A percentile compares a stretch with the other conserved stretches of the same genome.
Conservation (phyloP, 2,329 filamentous ascomycete genomes). For the Colletotrichum horii region DNA sequence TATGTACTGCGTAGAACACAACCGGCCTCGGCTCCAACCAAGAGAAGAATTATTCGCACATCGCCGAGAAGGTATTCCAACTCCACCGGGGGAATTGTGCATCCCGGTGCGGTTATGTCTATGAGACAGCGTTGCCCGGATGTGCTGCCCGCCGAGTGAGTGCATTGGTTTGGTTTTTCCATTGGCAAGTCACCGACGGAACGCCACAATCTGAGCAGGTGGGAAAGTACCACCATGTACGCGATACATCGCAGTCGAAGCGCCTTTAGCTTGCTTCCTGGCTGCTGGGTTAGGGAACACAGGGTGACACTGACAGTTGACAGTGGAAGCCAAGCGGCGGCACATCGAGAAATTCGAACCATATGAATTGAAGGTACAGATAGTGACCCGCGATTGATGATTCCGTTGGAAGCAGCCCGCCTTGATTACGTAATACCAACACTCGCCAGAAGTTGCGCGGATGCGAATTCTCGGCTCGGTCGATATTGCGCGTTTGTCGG, state of each 20-base stretch:
- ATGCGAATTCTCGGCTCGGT: not conserved
- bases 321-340: not conserved
- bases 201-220: not conserved
- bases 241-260: not conserved
- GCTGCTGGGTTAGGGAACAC: conserved; percentile 4
- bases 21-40: not conserved
- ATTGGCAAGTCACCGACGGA: not conserved
- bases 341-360: not conserved
- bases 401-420: not conserved
- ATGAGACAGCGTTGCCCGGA: not conserved
- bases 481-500: not conserved
- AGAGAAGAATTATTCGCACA: not conserved
- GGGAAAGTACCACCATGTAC: not conserved
- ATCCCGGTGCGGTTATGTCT: not conserved
- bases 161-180: not conserved
- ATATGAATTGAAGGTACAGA: not conserved
- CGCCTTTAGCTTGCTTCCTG: not conserved
- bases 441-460: not conserved
- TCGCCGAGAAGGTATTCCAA: not conserved
- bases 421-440: not conserved
- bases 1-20: no score
- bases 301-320: not conserved
- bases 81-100: not conserved
- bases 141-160: not conserved
- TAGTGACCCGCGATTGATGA: not conserved